Conservation (phyloP, 768 basidiomycete species). For the Mycena indigotica region DNA sequence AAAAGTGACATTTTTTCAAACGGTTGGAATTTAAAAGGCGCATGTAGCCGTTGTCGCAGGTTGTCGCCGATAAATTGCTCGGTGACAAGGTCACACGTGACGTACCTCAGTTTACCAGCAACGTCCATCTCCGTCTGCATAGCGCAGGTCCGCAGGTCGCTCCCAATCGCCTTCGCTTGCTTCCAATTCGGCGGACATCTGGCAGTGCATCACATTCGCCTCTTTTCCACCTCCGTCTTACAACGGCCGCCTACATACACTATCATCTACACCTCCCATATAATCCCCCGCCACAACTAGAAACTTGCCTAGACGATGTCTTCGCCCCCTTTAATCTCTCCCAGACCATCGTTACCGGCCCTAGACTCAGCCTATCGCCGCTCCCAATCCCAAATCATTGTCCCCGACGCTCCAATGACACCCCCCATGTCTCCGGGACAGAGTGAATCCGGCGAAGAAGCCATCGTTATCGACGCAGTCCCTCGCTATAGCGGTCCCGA, state of each 20-base stretch:
- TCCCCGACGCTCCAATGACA: constrained; percentile 64
- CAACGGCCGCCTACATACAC: neutral
- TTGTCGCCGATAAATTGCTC: too few relatives aligned
- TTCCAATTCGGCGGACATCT: neutral
- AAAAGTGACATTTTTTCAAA: too few relatives aligned
- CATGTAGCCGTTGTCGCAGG: too few relatives aligned
- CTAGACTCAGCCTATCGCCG: constrained; percentile 37
- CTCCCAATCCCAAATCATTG: constrained; percentile 45
- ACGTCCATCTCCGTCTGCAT: neutral
- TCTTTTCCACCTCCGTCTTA: neutral
- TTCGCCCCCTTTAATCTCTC: constrained; percentile 31
- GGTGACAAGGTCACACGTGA: too few relatives aligned
- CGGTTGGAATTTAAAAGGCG: too few relatives aligned
- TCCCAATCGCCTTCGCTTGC: neutral
- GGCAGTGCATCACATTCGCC: neutral
- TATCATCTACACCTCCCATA: neutral
- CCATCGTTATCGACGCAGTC: constrained; percentile 42
- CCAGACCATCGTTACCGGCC: constrained; percentile 16
- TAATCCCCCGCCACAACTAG: neutral
- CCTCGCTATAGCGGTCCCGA: constrained; percentile 38
- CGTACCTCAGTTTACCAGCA: neutral
- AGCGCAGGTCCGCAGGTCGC: neutral
- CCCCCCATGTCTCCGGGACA: constrained; percentile 67
- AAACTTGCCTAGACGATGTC: constrained; percentile 11
- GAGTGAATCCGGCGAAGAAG: constrained; percentile 41